Evolutionary conservation across 208 protist species (phyloP).

Genomic region (Plasmodiophora brassicae): DNA sequence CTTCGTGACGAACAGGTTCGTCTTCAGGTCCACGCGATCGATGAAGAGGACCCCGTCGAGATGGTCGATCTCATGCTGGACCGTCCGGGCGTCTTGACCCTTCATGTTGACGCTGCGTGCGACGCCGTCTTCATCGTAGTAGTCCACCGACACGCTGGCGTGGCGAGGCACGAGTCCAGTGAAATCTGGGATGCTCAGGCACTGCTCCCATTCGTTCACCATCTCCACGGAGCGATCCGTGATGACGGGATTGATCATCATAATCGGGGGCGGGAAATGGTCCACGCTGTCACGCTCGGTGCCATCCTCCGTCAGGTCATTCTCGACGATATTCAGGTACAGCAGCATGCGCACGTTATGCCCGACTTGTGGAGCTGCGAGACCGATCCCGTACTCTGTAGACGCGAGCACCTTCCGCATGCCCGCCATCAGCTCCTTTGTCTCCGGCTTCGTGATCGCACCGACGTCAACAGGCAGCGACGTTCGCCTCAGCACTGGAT

Average conservation of each 20-base stretch:
- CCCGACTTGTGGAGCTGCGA: neutral
- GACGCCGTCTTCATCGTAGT: neutral
- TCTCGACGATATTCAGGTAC: neutral
- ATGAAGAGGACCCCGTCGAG: conserved; percentile 22
- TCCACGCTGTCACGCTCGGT: too few relatives aligned
- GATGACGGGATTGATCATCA: conserved; percentile 29
- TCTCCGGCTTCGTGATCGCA: neutral
- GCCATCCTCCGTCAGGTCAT: neutral
- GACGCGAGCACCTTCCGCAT: neutral
- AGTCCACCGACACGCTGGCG: neutral
- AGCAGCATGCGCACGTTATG: neutral
- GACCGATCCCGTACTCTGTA: neutral
- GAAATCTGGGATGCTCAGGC: neutral
- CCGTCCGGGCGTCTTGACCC: neutral
- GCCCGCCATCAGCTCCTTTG: neutral
- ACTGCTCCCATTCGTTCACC: conserved; percentile 22
- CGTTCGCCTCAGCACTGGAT: neutral
- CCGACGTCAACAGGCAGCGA: neutral
- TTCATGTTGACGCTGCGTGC: neutral
- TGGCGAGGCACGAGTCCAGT: neutral
- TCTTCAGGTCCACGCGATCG: neutral
- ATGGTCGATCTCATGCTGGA: conserved; percentile 32
- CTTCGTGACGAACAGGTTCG: neutral
- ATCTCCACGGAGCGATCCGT: neutral
- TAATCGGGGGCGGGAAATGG: neutral